These are phyloP conservation scores for Linnemannia elongata DNA, from an alignment of 192 early-diverging fungal species.

Conservation along the genomic window DNA sequence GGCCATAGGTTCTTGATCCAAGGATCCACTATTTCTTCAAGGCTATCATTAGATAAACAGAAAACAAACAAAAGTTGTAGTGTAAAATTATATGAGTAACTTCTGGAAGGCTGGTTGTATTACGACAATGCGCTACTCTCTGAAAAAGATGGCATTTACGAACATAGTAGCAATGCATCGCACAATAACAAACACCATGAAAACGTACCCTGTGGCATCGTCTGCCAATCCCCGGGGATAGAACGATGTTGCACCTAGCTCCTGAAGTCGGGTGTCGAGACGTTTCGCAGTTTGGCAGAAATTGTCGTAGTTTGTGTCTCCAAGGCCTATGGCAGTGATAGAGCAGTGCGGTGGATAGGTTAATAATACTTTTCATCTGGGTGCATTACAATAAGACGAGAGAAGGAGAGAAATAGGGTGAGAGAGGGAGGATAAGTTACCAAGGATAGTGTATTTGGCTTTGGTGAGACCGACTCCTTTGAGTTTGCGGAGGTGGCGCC, in stretches of 20 bases:
- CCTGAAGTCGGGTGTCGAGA: constrained; percentile 82
- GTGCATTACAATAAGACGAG: constrained; percentile 1
- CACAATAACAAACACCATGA: not conserved
- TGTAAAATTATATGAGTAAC: too few relatives aligned
- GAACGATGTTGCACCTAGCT: constrained; percentile 81
- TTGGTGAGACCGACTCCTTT: constrained; percentile 71
- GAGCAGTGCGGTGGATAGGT: not conserved
- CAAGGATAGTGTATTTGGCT: constrained; percentile 60
- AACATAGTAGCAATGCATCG: not conserved
- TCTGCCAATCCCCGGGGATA: constrained; percentile 88
- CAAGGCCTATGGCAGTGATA: constrained; percentile 70
- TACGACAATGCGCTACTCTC: not conserved
- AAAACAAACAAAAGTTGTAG: too few relatives aligned
- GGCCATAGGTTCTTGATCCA: constrained; percentile 92
- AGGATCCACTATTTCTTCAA: constrained; percentile 91
- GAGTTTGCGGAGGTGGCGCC: constrained; percentile 83
- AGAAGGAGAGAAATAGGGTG: constrained; percentile 34
- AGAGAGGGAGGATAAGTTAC: constrained; percentile 20
- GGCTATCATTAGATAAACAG: constrained; percentile 44
- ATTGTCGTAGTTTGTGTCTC: constrained; percentile 96
- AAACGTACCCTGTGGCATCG: constrained; percentile 85
- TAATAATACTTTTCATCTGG: too few relatives aligned
- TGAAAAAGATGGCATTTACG: not conserved
- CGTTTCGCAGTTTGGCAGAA: constrained; percentile 90
- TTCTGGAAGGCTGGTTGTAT: too few relatives aligned